Evolutionary conservation across 148 eudicot genomes (phyloP).

Genomic region (Selenicereus undatus): DNA sequence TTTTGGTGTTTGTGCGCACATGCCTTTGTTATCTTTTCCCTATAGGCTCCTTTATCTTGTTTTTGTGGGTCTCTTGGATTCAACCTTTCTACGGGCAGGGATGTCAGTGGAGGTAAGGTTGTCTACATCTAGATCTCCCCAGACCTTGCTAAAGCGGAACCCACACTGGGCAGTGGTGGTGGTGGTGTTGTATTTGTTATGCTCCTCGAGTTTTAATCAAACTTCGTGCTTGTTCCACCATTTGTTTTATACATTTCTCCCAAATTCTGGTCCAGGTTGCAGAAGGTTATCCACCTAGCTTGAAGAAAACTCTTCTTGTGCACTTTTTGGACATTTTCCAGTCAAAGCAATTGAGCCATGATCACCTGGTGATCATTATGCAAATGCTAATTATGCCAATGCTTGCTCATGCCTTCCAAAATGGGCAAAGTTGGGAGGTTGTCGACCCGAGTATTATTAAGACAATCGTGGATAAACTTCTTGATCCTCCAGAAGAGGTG

Average conservation of each 20-base stretch:
- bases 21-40: no score
- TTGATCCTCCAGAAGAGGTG: conserved; percentile 99
- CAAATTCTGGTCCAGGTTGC: conserved; percentile 58
- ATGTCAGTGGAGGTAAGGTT: no score
- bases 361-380: conserved; percentile 86
- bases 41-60: no score
- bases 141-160: no score
- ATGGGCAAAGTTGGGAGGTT: conserved; percentile 96
- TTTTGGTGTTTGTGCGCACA: background rate
- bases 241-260: background rate
- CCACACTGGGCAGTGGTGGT: no score
- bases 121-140: no score
- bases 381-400: conserved; percentile 99
- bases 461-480: conserved; percentile 89
- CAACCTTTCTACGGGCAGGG: no score
- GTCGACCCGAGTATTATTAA: conserved; percentile 78
- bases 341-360: conserved; percentile 74
- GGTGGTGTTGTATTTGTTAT: no score
- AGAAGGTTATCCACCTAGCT: conserved; percentile 80
- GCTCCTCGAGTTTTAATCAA: background rate
- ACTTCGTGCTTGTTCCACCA: background rate
- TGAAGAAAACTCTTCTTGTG: conserved; percentile 85
- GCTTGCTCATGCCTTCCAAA: conserved; percentile 97
- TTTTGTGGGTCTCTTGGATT: no score
- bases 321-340: conserved; percentile 91